Evolutionary conservation across 768 basidiomycete genomes (phyloP), one percentile per base, ranked within the genome.

Genomic region (Naganishia randhawae): DNA sequence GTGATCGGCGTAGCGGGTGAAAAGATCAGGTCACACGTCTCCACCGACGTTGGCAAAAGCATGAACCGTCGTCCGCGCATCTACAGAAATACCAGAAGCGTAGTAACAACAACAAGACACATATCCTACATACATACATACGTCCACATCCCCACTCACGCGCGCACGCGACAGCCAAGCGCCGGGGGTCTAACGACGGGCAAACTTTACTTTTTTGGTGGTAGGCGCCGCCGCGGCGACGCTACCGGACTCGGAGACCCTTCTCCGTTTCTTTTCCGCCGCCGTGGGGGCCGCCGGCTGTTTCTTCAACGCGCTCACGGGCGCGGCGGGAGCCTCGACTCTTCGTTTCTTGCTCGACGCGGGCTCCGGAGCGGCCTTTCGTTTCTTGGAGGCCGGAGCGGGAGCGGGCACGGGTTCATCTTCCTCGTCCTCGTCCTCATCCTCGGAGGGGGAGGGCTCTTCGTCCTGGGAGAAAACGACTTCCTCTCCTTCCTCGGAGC

Each of bases 391-490:
- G 51, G 25, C 25, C 11, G 57, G 37, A 17, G 37, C 37, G 22
- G 37, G 57, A 6, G 57, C 33, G n/a, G 48, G 45, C 17, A 32
- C 67, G 17, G 45, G 61, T 6, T 22, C 62, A 16, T 62, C 67
- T n/a, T n/a, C n/a, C n/a, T n/a, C n/a, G n/a, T n/a, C n/a, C n/a
- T n/a, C n/a, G n/a, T 41, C 32, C 35, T 65, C 63, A 19, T 63
- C 51, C 39, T 65, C 54, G 22, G 69, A 70, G 9, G 39, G 17
- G 27, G 27, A 25, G 6, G 69, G 64, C 27, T 55, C 55, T 7
- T 68, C 62, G 33, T 67, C 70, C 16, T 61, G 33, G 2, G 50
- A 32, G 72, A 87, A 86, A 1, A 84, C 81, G 32, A 87, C 87
- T 72, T 85, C 86, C 77, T 85, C 63, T 2, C 63, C 63, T 7